Conservation (phyloP, 345 rosid genomes). For the Populus deltoides region DNA sequence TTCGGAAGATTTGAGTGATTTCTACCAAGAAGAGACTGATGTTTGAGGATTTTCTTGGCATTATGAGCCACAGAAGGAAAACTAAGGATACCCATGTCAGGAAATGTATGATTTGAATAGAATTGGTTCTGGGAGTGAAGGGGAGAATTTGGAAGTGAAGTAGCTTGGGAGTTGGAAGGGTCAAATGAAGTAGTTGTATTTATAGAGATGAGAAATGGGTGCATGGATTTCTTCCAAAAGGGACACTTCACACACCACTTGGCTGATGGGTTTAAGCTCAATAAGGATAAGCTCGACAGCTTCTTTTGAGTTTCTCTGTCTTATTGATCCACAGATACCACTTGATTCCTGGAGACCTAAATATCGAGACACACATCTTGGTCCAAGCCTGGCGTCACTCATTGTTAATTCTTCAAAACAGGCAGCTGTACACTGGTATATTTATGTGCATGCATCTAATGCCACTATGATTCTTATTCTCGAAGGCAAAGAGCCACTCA, state of each 20-base stretch:
- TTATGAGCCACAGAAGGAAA: background rate
- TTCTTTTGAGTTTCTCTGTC: background rate
- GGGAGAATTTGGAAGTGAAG: background rate
- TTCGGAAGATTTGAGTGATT: background rate
- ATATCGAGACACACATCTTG: background rate
- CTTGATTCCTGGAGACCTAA: background rate
- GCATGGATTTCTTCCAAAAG: background rate
- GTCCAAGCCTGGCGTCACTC: background rate
- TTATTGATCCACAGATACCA: background rate
- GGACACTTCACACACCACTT: background rate
- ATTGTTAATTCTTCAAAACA: background rate
- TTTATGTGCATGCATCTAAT: too few species aligned
- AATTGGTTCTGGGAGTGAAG: background rate
- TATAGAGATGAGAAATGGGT: background rate
- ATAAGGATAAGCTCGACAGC: background rate
- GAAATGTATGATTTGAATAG: background rate
- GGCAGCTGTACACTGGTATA: background rate
- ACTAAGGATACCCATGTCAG: slow-evolving; percentile 22
- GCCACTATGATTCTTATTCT: too few species aligned
- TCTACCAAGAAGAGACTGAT: background rate
- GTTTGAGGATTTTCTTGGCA: slow-evolving; percentile 9
- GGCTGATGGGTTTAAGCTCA: too few species aligned
- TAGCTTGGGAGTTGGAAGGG: background rate
- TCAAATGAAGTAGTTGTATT: background rate
- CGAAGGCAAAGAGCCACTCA: too few species aligned